Base-by-base conservation (phyloP, 2,329 filamentous ascomycete genomes). In the Pseudogymnoascus sp. region DNA sequence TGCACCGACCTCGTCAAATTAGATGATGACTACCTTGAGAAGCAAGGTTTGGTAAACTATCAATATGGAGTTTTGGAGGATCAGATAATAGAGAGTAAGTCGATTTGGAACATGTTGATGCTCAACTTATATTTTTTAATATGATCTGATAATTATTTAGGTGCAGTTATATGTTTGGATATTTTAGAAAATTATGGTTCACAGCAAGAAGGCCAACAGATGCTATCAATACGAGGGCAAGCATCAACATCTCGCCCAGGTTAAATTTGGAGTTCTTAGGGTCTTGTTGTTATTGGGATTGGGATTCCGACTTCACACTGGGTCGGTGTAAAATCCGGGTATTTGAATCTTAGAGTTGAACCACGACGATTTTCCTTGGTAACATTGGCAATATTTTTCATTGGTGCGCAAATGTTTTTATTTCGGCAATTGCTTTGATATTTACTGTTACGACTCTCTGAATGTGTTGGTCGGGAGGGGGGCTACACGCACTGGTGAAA, bases 31-130 rank as follows among this genome's bases (percentile, higher is more conserved):
- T 85, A 85, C 61, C 84, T 98, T 67, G 93, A 98, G 76, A 88
- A 89, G 69, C 88, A 96, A 73, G 95, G 95, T n/a, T 79, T 99
- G 60, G 92, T 99, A 10, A 95, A 99, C 77, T 99, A 98, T 75
- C 90, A 98, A 72, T 96, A 96, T 79, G 95, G 95, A 7, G 90
- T 98, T 25, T 96, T 92, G 85, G 95, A 98, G 77, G 93, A 98
- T 73, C 87, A 90, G 73, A 97, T 98, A 70, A 85, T 95, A 70
- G 84, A 85, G 65, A 83, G 93, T 96, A 80, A 77, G 90, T 82
- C 23, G 60, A 61, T 34, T 16, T 51, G 36, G 48, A 31, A 54
- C 13, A 36, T 43, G 19, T 48, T 31, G 48, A 54, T 11, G 14
- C 7, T 19, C n/a, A 19, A 31, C 48, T 11, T 57, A 31, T 57